Conservation (phyloP, 352 stramenopile species). For the Elongisporangium undulatum region DNA sequence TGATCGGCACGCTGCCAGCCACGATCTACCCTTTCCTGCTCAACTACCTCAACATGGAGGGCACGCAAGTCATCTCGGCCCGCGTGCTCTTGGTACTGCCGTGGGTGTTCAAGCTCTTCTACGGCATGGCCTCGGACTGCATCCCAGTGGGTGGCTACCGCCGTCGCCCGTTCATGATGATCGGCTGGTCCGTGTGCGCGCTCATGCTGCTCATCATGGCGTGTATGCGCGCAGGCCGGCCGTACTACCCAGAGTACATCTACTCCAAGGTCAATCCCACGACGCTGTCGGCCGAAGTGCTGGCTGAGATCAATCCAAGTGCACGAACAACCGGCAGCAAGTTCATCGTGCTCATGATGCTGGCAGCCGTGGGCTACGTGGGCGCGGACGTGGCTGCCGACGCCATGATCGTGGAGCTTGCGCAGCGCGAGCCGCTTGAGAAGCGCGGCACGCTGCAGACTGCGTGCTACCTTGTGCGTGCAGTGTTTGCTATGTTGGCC, state of each 20-base stretch:
- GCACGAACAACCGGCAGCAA: slow-evolving; percentile 28
- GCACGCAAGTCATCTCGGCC: slow-evolving; percentile 31
- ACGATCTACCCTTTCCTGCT: slow-evolving; percentile 42
- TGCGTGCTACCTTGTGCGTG: slow-evolving; percentile 24
- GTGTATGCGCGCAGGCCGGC: slow-evolving; percentile 22
- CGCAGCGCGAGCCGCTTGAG: slow-evolving; percentile 33
- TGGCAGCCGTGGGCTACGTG: slow-evolving; percentile 40
- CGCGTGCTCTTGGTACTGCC: slow-evolving; percentile 32
- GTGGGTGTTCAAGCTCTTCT: slow-evolving; percentile 60
- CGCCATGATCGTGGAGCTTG: slow-evolving; percentile 48
- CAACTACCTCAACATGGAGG: slow-evolving; percentile 47
- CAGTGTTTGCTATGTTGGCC: slow-evolving; percentile 19
- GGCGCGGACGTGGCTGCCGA: slow-evolving; percentile 43
- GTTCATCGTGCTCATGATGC: slow-evolving; percentile 41
- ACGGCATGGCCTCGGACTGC: slow-evolving; percentile 48
- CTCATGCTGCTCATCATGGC: slow-evolving; percentile 38
- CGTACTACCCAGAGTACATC: slow-evolving; percentile 31
- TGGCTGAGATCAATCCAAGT: slow-evolving; percentile 24
- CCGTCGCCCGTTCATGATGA: slow-evolving; percentile 50
- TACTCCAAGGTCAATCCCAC: slow-evolving; percentile 27
- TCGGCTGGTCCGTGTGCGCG: slow-evolving; percentile 36
- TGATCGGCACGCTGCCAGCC: slow-evolving; percentile 33
- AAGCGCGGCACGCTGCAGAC: slow-evolving; percentile 32
- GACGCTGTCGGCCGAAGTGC: slow-evolving; percentile 15
- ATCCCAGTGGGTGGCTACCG: slow-evolving; percentile 43